Conservation (phyloP, 345 rosid genomes). For the Nasturtium officinale region DNA sequence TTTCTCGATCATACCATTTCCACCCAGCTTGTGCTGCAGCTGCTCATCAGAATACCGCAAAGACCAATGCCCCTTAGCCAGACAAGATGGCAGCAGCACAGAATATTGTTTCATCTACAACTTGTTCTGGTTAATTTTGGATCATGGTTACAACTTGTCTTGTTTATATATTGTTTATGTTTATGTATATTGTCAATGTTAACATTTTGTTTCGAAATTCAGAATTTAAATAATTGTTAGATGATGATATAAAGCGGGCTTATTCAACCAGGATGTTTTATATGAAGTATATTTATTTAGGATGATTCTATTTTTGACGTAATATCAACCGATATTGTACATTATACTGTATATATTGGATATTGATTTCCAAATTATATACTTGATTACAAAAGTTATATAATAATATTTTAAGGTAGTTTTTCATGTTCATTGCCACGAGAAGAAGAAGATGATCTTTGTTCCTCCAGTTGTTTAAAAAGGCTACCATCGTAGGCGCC, state of each 20-base stretch:
- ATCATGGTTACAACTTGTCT: slow-evolving; percentile 4
- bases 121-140: not conserved
- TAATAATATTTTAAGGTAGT: not conserved
- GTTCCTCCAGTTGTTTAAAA: slow-evolving; percentile 58
- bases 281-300: not conserved
- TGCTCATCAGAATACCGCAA: slow-evolving; percentile 71
- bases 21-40: slow-evolving; percentile 83
- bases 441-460: slow-evolving; percentile 34
- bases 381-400: not conserved
- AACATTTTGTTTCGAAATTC: not conserved
- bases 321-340: not conserved
- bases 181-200: not conserved
- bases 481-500: slow-evolving; percentile 74
- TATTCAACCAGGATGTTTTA: not conserved
- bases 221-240: not conserved
- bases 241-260: not conserved
- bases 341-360: no score
- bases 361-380: not conserved
- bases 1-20: slow-evolving; percentile 71
- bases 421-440: not conserved
- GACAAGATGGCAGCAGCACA: no score
- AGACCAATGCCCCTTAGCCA: slow-evolving; percentile 39
- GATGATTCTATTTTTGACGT: not conserved
- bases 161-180: slow-evolving; percentile 1
- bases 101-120: not conserved